phyloP scores from a whole-genome alignment of 495 filamentous ascomycete genomes.

The Pseudotulostoma volvatum region DNA sequence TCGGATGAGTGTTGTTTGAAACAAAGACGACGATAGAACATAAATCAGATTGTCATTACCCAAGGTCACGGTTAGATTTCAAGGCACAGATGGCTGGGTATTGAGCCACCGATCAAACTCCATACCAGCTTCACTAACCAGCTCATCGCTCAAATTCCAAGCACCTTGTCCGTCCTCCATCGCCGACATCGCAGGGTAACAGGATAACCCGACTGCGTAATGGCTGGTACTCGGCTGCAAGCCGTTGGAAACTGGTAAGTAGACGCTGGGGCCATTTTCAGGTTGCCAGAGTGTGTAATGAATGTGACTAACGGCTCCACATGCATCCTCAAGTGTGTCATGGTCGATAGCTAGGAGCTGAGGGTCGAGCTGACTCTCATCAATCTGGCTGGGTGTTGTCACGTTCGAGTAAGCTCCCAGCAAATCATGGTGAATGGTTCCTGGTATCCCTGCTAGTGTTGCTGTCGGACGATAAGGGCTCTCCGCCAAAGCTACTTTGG shows the following conservation, averaged over 20 bases:
- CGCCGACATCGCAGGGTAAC: background rate
- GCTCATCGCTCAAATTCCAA: conserved; percentile 1
- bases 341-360: conserved; percentile 21
- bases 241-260: conserved; percentile 1
- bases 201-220: background rate
- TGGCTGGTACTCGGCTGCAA: background rate
- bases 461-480: conserved; percentile 18
- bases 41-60: too few species aligned
- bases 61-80: too few species aligned
- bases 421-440: conserved; percentile 36
- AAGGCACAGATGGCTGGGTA: background rate
- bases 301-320: background rate
- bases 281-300: background rate
- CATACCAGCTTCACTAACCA: conserved; percentile 1
- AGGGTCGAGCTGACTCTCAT: conserved; percentile 28
- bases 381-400: conserved; percentile 9
- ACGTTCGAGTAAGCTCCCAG: conserved; percentile 21
- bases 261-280: background rate
- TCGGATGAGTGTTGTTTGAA: too few species aligned
- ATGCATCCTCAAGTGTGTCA: conserved; percentile 1
- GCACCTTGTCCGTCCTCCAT: conserved; percentile 1
- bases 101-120: conserved; percentile 4
- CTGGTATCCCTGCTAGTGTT: conserved; percentile 34
- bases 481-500: conserved; percentile 16
- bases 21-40: too few species aligned